Evolutionary conservation across 179 eudicot species (phyloP), one percentile per base, ranked within the genome.

Genomic region (Carnegiea gigantea): DNA sequence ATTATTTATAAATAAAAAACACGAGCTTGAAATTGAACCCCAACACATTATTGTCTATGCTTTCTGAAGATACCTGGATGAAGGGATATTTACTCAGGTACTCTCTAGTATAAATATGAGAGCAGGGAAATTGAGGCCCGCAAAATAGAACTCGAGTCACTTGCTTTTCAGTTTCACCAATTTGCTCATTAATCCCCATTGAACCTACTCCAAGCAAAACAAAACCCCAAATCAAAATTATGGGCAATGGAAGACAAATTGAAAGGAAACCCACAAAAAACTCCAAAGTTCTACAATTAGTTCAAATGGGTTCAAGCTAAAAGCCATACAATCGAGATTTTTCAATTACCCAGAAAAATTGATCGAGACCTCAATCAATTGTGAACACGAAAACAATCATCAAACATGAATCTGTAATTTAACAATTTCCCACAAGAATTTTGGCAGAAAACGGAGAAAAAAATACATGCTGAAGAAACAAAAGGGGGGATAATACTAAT

Each of bases 61-160:
- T 36, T 20, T 20, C 21, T 44, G 24, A 26, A 23, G 23, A 79
- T 83, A 95, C 99, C 99, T 94, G 91, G 73, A 95, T 87, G 82
- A 80, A 82, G 75, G 97, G 90, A 82, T 82, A 75, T 75, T 83
- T 75, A 80, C 85, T 85, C 77, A 95, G 78, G 77, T 93, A 93
- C 67, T 93, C 98, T 75, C 83, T 91, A 14, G 98, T 92, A 80
- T 91, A 95, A 72, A 76, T 84, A 82, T 91, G 89, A 79, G 95
- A 90, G 76, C 89, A 91, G 70, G 91, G 84, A 86, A 93, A 94
- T 15, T 92, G 84, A 24, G 86, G 87, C 76, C 99, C 99, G 65
- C 99, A 93, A 85, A 95, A 93, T 20, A 95, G 86, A 84, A 95
- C 79, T 80, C 90, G 88, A 40, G 92, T 94, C 64, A 86, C 82